Conservation (phyloP, 192 early-diverging fungal species). For the Podila epigama region DNA sequence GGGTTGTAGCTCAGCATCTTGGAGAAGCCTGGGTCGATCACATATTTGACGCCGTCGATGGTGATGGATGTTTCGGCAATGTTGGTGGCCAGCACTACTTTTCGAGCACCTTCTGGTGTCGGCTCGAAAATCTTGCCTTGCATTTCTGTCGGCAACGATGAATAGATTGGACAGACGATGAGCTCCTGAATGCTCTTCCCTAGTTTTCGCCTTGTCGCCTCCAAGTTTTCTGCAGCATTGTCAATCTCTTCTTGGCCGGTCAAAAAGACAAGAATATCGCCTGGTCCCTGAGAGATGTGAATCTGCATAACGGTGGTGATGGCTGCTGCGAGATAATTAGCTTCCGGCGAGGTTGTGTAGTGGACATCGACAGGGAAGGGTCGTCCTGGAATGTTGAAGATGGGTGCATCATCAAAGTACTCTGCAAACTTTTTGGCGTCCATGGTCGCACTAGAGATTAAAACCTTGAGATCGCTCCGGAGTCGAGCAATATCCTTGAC, state of each 20-base stretch:
- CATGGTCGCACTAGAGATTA: conserved; percentile 98
- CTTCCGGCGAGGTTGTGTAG: conserved; percentile 96
- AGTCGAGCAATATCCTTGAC: conserved; percentile 96
- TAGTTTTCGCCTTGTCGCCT: conserved; percentile 77
- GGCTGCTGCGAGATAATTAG: conserved; percentile 94
- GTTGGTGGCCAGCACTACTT: conserved; percentile 97
- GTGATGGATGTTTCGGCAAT: conserved; percentile 99
- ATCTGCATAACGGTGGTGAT: conserved; percentile 94
- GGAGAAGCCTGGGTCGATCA: conserved; percentile 98
- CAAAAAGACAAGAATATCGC: conserved; percentile 95
- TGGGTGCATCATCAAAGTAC: conserved; percentile 94
- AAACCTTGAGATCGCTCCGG: conserved; percentile 89
- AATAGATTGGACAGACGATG: conserved; percentile 96
- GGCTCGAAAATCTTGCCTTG: conserved; percentile 98
- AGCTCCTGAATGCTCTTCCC: conserved; percentile 91
- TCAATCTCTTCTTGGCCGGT: conserved; percentile 99
- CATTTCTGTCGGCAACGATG: conserved; percentile 94
- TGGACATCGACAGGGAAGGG: conserved; percentile 93
- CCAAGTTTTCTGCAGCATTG: conserved; percentile 81
- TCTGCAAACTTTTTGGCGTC: conserved; percentile 95
- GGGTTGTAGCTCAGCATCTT: conserved; percentile 98
- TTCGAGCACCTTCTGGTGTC: conserved; percentile 91
- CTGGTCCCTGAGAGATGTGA: conserved; percentile 86
- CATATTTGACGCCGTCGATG: conserved; percentile 95
- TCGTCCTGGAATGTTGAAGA: conserved; percentile 94